Percentiles rank a stretch among this genome's conserved stretches.
These are phyloP conservation scores for Debaryomyces subglobosus DNA, from an alignment of 1,139 yeast species.

Conservation along the genomic window DNA sequence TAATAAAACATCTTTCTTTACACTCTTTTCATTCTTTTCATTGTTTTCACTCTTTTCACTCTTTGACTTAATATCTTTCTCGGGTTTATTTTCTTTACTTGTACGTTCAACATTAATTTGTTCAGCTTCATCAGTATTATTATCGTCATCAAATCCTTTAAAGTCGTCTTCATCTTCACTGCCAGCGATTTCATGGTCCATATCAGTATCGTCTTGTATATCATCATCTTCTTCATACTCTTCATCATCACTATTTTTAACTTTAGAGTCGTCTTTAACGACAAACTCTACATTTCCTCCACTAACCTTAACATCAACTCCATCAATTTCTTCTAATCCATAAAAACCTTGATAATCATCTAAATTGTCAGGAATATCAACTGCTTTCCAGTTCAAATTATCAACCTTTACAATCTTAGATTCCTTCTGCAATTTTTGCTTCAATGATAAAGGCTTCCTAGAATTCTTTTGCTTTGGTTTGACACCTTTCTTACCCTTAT, in stretches of 20 bases:
- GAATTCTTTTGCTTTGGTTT: slow-evolving; percentile 9
- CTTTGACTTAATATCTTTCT: slow-evolving; percentile 6
- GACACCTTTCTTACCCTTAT: slow-evolving; percentile 13
- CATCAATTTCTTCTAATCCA: slow-evolving; percentile 93
- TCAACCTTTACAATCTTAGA: slow-evolving; percentile 52
- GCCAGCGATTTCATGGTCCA: slow-evolving; percentile 16
- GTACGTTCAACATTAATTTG: background rate
- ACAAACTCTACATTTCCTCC: slow-evolving; percentile 68
- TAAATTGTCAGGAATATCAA: slow-evolving; percentile 78
- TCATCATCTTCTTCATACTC: slow-evolving; percentile 16
- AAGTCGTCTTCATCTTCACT: slow-evolving; percentile 14
- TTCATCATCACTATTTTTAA: slow-evolving; percentile 15
- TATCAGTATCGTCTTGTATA: slow-evolving; percentile 14
- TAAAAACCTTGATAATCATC: slow-evolving; percentile 90
- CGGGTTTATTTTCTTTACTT: background rate
- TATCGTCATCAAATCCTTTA: slow-evolving; percentile 2
- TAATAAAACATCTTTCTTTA: slow-evolving; percentile 20
- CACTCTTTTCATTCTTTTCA: slow-evolving; percentile 14
- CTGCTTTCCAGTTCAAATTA: slow-evolving; percentile 74
- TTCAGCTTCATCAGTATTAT: slow-evolving; percentile 2
- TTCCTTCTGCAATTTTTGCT: slow-evolving; percentile 34
- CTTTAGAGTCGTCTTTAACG: slow-evolving; percentile 45
- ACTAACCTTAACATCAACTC: slow-evolving; percentile 76
- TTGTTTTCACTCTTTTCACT: slow-evolving; percentile 15
- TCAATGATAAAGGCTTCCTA: slow-evolving; percentile 31